Evolutionary conservation across 2,329 filamentous ascomycete species (phyloP), one percentile per base, ranked within the genome.

Genomic region (Pestalotiopsis fici): DNA sequence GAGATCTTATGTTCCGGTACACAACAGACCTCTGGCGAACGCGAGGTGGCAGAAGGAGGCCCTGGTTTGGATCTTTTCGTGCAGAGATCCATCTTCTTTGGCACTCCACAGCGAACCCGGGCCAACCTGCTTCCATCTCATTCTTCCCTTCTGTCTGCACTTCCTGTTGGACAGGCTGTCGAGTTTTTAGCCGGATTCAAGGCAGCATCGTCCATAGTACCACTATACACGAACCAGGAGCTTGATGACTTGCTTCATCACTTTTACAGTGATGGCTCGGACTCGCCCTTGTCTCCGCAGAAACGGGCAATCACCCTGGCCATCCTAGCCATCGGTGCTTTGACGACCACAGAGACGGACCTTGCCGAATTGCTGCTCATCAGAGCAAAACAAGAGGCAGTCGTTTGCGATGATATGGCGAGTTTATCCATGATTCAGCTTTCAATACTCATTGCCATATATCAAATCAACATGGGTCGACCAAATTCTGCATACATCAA

Each of bases 401-500:
- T 69, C 2, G 57, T 72, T 3, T 77, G 72, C 39, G 75, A 77
- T 31, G 75, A 77, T 27, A 72, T 72, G 5, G 75, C 77, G n/a
- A 77, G 73, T 5, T 64, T 77, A n/a, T 70, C 72, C 3, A 77
- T 77, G 74, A 71, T 77, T 3, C 75, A 77, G 55, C 71, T 74
- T 39, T 75, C 74, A 0, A 65, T 77, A 12, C 63, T 76, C 4
- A 35, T 74, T 25, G 70, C 75, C 4, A 70, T 74, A 13, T 77
- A 76, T 50, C 75, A 77, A 37, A 68, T 68, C 21, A 71, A 73
- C 55, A 75, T 77, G 71, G 75, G 74, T 1, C 69, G 75, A 4
- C 75, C 75, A 1, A 77, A 77, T 28, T 72, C 73, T 11, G 69
- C 71, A 1, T 77, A 77, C 23, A 64, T 77, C 4, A 73, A 76